Evolutionary conservation across 1,284 basidiomycete species (phyloP), one percentile per base, ranked within the genome.

Genomic region (Tilletia setariae): DNA sequence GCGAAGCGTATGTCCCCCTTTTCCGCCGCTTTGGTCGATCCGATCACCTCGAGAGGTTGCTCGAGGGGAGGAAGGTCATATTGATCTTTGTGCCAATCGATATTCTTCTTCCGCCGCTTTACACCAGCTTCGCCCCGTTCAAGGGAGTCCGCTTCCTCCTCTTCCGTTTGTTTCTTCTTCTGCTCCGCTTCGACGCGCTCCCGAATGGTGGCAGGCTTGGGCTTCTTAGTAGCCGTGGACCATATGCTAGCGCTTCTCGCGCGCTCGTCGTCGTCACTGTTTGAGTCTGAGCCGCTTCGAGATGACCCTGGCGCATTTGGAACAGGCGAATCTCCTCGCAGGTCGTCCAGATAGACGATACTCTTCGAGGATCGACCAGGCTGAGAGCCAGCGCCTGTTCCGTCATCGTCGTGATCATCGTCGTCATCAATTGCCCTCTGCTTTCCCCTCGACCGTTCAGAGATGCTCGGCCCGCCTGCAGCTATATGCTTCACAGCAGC

Each of bases 401-500:
- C 32, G 15, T 25, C 23, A 21, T 19, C 53, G 16, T 19, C 56
- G n/a, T n/a, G 3, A 35, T 61, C 56, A 30, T 61, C 56, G 15
- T n/a, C 51, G 4, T 30, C 56, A 30, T 61, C 56, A 9, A 61
- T 2, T 2, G 56, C 56, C 19, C 56, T 11, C 30, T 30, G 56
- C 30, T 61, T 61, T 32, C 56, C 56, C 4, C n/a, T 61, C 13
- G 56, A 28, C 32, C 28, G 32, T 1, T 25, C 4, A 3, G 56
- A 61, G 2, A 9, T 19, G 19, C 56, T 30, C 28, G 25, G 11
- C 30, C 56, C 56, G 30, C 56, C 56, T 7, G 23, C 28, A 16
- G 73, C 72, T 6, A 76, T 88, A 65, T 92, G 90, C 68, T 88
- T 89, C 68, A 98, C 84, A 32, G 96, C 96, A 73, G 93, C 93